Percentiles rank a stretch among this genome's conserved stretches.
phyloP scores from a whole-genome alignment of 495 filamentous ascomycete genomes.

The Trichoderma gamsii region DNA sequence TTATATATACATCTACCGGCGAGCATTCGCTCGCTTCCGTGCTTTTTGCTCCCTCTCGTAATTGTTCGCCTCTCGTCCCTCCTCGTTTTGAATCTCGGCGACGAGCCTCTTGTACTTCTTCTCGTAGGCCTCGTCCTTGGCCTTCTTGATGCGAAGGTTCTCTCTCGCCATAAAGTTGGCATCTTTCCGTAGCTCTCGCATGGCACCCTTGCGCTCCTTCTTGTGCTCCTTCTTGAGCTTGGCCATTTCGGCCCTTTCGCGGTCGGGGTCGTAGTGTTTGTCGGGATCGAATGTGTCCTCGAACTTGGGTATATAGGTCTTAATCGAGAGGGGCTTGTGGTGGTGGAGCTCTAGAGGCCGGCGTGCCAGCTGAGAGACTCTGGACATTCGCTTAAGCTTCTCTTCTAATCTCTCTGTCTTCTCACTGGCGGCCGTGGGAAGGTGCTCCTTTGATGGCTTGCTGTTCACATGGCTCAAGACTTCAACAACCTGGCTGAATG shows the following conservation, averaged over 20 bases:
- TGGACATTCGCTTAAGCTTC: conserved; percentile 45
- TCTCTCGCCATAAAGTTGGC: conserved; percentile 85
- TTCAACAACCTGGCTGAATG: conserved; percentile 54
- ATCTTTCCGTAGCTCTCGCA: conserved; percentile 92
- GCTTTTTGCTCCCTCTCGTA: conserved; percentile 80
- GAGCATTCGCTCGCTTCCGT: conserved; percentile 50
- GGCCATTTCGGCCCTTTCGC: conserved; percentile 71
- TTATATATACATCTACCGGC: conserved; percentile 4
- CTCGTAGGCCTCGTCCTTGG: conserved; percentile 82
- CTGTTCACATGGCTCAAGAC: conserved; percentile 50
- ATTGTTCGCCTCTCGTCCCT: conserved; percentile 75
- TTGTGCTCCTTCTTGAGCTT: conserved; percentile 86
- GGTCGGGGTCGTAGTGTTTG: conserved; percentile 92
- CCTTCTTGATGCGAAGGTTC: conserved; percentile 85
- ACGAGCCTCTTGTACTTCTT: conserved; percentile 87
- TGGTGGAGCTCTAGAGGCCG: conserved; percentile 82
- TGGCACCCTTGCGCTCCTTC: conserved; percentile 88
- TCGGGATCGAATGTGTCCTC: conserved; percentile 90
- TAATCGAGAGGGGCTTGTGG: conserved; percentile 83
- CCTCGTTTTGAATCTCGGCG: conserved; percentile 91
- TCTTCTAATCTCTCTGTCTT: conserved; percentile 35
- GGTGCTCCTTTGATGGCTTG: conserved; percentile 44
- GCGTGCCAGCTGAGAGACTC: conserved; percentile 53
- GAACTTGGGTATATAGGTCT: conserved; percentile 86
- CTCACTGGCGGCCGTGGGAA: conserved; percentile 36